Evolutionary conservation across 2,329 filamentous ascomycete genomes (phyloP).

Genomic region (Sordariomycetes sp.): DNA sequence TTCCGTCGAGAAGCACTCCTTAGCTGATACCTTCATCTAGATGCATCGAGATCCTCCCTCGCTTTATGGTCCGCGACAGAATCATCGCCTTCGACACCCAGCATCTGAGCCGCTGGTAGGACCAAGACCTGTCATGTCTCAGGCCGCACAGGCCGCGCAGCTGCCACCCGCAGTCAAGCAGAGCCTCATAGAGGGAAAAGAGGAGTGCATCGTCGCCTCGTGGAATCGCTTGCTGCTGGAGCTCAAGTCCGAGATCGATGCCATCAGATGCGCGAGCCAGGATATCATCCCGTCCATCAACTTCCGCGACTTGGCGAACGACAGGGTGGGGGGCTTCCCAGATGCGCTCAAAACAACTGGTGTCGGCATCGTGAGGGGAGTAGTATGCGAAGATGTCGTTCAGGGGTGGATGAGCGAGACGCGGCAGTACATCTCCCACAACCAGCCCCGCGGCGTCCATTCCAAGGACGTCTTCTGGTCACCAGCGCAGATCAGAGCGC

Average conservation of each 20-base stretch:
- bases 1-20: too few species aligned
- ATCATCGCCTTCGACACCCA: too few species aligned
- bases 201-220: constrained; percentile 18
- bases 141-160: too few species aligned
- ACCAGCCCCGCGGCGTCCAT: constrained; percentile 40
- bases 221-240: constrained; percentile 38
- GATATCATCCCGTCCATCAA: constrained; percentile 42
- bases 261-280: constrained; percentile 33
- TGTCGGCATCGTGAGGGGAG: constrained; percentile 51
- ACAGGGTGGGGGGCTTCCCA: constrained; percentile 15
- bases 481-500: constrained; percentile 54
- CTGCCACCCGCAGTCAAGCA: constrained; percentile 30
- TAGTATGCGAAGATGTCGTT: constrained; percentile 54
- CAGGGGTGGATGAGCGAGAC: constrained; percentile 55
- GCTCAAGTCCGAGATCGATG: constrained; percentile 35
- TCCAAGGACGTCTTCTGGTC: constrained; percentile 75
- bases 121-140: too few species aligned
- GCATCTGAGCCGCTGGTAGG: too few species aligned
- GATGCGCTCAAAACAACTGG: constrained; percentile 34
- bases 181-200: constrained; percentile 25
- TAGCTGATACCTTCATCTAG: too few species aligned
- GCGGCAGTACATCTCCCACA: constrained; percentile 50
- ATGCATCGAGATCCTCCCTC: too few species aligned
- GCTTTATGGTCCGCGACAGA: too few species aligned
- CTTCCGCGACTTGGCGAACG: constrained; percentile 32